Conservation (phyloP, 768 basidiomycete genomes). For the Macrolepiota dolichaula region DNA sequence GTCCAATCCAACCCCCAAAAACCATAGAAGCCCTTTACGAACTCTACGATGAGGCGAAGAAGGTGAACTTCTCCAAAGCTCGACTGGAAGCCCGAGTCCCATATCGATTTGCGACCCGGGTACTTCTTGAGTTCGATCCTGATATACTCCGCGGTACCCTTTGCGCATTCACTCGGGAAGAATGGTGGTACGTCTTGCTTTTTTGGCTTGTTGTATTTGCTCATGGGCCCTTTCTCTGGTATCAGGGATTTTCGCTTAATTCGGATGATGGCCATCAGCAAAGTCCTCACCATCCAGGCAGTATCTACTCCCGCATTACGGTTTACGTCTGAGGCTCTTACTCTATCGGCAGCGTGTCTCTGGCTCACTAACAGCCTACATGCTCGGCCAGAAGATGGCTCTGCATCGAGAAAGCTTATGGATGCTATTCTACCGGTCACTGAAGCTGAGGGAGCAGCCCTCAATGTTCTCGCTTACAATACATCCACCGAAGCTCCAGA, state of each 20-base stretch:
- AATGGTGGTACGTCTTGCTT: conserved; percentile 10
- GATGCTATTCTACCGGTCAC: conserved; percentile 11
- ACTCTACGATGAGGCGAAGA: background rate
- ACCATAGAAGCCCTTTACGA: background rate
- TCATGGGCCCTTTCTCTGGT: background rate
- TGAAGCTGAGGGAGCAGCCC: background rate
- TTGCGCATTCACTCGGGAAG: background rate
- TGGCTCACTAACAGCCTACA: conserved; percentile 18
- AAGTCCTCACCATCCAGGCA: background rate
- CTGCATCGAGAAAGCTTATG: conserved; percentile 14
- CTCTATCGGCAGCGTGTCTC: conserved; percentile 12
- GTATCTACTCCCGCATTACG: background rate
- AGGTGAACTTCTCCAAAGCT: background rate
- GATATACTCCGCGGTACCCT: background rate
- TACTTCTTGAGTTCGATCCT: background rate
- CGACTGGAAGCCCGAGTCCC: conserved; percentile 14
- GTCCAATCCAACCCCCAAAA: background rate
- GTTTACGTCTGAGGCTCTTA: background rate
- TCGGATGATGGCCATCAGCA: background rate
- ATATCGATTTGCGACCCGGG: background rate
- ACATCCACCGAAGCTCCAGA: background rate
- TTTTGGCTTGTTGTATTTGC: background rate
- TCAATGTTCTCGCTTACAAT: background rate
- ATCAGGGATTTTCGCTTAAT: background rate
- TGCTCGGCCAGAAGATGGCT: conserved; percentile 15